Conservation (phyloP, 768 basidiomycete genomes). For the Amanita jacksonii region DNA sequence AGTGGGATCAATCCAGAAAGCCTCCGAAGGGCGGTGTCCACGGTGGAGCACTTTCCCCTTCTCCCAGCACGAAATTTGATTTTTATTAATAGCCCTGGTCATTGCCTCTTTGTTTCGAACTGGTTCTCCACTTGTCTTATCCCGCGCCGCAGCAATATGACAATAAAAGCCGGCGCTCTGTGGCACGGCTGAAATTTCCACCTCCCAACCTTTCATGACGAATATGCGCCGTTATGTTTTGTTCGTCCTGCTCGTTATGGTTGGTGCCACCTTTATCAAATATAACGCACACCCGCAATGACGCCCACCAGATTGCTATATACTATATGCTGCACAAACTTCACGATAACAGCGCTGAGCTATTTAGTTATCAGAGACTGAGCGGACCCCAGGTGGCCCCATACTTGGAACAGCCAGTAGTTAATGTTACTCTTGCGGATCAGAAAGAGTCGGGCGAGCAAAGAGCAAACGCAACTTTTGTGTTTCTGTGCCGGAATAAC, state of each 20-base stretch:
- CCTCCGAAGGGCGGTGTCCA: too few species aligned
- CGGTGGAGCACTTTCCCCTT: background rate
- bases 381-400: background rate
- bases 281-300: background rate
- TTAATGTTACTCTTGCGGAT: background rate
- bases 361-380: constrained; percentile 13
- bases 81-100: background rate
- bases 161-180: too few species aligned
- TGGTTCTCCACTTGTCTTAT: constrained; percentile 13
- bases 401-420: too few species aligned
- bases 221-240: constrained; percentile 46
- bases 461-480: constrained; percentile 70
- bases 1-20: background rate
- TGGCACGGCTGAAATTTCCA: too few species aligned
- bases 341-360: constrained; percentile 36
- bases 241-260: constrained; percentile 36
- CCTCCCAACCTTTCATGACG: constrained; percentile 34
- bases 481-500: constrained; percentile 55
- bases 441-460: constrained; percentile 9
- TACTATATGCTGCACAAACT: constrained; percentile 47
- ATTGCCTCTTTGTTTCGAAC: background rate
- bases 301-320: constrained; percentile 35
- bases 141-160: constrained; percentile 10
- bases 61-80: background rate
- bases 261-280: constrained; percentile 18